Evolutionary conservation across 768 basidiomycete genomes (phyloP), one percentile per base, ranked within the genome.

Genomic region (Phylloporus sp.): DNA sequence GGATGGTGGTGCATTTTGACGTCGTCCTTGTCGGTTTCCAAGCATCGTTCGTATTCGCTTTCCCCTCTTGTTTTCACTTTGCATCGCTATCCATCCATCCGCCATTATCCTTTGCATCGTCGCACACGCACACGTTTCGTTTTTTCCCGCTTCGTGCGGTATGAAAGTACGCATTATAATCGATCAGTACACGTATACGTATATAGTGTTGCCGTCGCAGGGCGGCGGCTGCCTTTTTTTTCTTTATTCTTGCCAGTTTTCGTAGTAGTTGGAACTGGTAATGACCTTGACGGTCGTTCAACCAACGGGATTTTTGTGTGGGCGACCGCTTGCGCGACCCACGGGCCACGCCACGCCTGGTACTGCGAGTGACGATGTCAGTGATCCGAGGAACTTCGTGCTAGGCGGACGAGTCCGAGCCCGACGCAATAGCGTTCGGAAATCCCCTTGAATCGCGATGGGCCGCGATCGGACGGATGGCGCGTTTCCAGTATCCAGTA

Each of bases 1-100:
- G 77, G 77, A 79, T 50, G 78, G 77, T 13, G 67, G 66, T 17
- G 60, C 59, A 17, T 66, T 66, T 28, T 70, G 40, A 49, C 7
- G 11, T 27, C n/a, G 21, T 10, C 22, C 39, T 21, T 27, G 21
- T 38, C 21, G 26, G 22, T 20, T 45, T 38, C n/a, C n/a, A n/a
- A n/a, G n/a, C n/a, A n/a, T n/a, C n/a, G 39, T 42, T 39, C 46
- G 26, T 29, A 2, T 54, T 45, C 48, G 45, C 40, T 36, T 56
- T 57, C 57, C 32, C 35, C 45, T 38, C 44, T 33, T 38, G 44
- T 54, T 39, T 46, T 48, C 42, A 38, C 36, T 50, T n/a, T 32
- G 58, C 58, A 63, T 60, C 45, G 60, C 56, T 62, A 49, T 58
- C 52, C 41, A 58, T 49, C n/a, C 49, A 55, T 24, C n/a, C 27